Base-by-base conservation (phyloP, 1,284 basidiomycete species). In the Cutaneotrichosporon sp. region DNA sequence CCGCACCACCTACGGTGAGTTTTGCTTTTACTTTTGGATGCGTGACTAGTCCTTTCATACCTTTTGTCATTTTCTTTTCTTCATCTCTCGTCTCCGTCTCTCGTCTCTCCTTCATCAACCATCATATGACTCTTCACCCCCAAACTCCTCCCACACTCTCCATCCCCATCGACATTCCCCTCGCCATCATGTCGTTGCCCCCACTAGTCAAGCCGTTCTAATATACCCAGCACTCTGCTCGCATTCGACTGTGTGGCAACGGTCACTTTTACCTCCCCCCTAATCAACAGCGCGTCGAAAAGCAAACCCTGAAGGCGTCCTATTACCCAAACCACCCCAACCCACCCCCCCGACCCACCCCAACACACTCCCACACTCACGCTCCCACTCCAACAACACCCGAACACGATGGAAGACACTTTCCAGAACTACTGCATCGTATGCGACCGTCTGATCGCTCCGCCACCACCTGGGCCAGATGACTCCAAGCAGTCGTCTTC, bases 341-440 rank as follows among this genome's bases (percentile, higher is more conserved):
- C 14, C 27, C 12, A 20, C 12, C 19, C 20, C 16, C n/a, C 31
- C 11, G 27, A 19, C 54, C 20, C 16, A 41, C 24, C 16, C 48
- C 2, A 32, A 33, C 14, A n/a, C 26, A 27, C 34, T 24, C 9
- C 31, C 17, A 19, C 33, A 6, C 33, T n/a, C 33, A 19, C 26
- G 17, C 37, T 8, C 14, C 38, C 37, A 16, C 25, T 25, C 26
- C 42, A 8, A 17, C 52, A 27, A 33, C 39, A 16, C 39, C 34
- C 22, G 34, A 27, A 38, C 57, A 52, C 38, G 29, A 59, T 57
- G 59, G 59, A 56, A 37, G 52, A 49, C 49, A 55, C 62, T 14
- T 71, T 71, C 51, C 61, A 69, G 35, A 61, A 61, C 51, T 72
- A 64, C 46, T 72, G 70, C 51, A 69, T 72, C 45, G 67, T 71